These are phyloP conservation scores for Talaromyces pinophilus DNA, from an alignment of 2,329 filamentous ascomycete genomes.

Conservation along the genomic window DNA sequence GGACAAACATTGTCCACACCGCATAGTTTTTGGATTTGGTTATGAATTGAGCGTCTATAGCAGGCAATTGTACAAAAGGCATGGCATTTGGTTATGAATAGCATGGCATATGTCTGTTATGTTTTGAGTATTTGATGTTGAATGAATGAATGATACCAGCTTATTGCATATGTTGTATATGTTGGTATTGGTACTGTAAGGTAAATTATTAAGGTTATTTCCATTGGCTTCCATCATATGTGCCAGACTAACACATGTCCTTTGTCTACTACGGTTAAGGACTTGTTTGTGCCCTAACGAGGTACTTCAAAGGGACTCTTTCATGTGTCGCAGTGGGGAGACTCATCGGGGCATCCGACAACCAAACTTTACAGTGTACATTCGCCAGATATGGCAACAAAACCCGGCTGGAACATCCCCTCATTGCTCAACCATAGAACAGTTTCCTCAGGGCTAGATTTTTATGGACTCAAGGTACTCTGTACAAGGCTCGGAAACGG, in stretches of 20 bases:
- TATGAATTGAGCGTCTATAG: conserved; percentile 13
- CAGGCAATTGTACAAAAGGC: conserved; percentile 20
- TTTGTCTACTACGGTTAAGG: too few species aligned
- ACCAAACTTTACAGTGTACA: neutral
- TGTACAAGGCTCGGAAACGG: neutral
- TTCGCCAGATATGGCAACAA: neutral
- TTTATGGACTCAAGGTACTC: neutral
- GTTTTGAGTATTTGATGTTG: neutral
- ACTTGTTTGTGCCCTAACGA: too few species aligned
- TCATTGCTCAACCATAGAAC: neutral
- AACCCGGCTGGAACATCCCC: neutral
- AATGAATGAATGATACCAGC: conserved; percentile 18
- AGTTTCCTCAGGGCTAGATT: neutral
- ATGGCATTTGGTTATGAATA: conserved; percentile 1
- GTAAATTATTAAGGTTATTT: neutral
- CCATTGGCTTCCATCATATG: neutral
- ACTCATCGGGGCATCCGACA: neutral
- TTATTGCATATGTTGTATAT: neutral
- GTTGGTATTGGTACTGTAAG: neutral
- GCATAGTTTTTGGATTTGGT: neutral
- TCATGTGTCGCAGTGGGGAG: too few species aligned
- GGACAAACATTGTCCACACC: neutral
- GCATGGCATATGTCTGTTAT: conserved; percentile 6
- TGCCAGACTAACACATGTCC: neutral
- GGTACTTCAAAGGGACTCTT: too few species aligned